Base-by-base conservation (phyloP, 2,329 filamentous ascomycete species). In the Fonsecaea pedrosoi region DNA sequence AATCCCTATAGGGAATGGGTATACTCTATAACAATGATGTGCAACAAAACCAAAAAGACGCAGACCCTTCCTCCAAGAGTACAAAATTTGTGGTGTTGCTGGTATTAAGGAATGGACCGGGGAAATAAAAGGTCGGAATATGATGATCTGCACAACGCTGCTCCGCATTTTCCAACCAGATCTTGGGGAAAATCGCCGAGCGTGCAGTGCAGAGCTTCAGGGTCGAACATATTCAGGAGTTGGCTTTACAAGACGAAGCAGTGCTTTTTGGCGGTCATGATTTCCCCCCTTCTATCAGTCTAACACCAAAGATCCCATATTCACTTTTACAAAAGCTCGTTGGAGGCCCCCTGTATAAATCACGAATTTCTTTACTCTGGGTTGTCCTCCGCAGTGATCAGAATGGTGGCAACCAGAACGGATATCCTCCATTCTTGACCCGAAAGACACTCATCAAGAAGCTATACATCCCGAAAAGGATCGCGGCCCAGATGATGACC, bases 361-460 rank as follows among this genome's bases (percentile, higher is more conserved):
- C 3, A 50, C 45, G 3, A 18, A 12, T 25, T 50, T 12, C 45
- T 50, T 25, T 21, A 25, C 8, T 18, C 42, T 21, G 18, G 8
- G 45, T 12, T 25, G 8, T 25, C 15, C 25, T 6, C 5, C 6
- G 9, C 40, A 6, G 6, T 21, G n/a, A 50, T 59, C 83, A 89
- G 79, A 99, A 98, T 10, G 95, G 95, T 63, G 95, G 95, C 69
- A 99, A 85, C 76, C 89, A 93, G 81, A 98, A 97, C 15, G 94
- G 94, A 80, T 99, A 99, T 30, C 92, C 92, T 38, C 89, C 89
- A 77, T 98, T 99, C 89, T 99, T 99, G 74, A 91, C 84, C 74
- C 94, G 89, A 86, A 99, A 99, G 70, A 97, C 84, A 80, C 92
- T 97, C 72, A 99, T 86, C 70, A 99, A 84, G 81, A 97, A 95